These are phyloP conservation scores for Trichoderma gamsii DNA, from an alignment of 495 filamentous ascomycete genomes.

Conservation along the genomic window DNA sequence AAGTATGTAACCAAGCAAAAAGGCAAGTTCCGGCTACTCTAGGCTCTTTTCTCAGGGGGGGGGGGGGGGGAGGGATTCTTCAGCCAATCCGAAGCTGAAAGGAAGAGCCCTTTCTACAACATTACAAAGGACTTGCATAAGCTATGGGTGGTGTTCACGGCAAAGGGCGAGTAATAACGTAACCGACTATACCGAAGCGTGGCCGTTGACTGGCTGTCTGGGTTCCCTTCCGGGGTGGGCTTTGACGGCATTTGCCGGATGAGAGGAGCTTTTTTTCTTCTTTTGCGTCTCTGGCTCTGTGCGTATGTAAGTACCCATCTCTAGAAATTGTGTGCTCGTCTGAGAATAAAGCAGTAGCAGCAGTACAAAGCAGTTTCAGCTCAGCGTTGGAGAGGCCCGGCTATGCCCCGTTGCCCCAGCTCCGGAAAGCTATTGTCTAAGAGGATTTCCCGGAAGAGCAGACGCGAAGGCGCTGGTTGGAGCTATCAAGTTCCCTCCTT, in stretches of 20 bases:
- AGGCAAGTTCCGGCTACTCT: conserved; percentile 5
- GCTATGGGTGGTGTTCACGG: no score
- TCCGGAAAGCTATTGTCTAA: background rate
- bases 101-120: background rate
- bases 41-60: background rate
- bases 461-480: background rate
- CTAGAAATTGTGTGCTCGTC: no score
- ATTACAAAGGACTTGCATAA: background rate
- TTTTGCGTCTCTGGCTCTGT: background rate
- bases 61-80: background rate
- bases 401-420: background rate
- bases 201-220: background rate
- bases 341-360: no score
- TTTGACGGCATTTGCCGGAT: conserved; percentile 7
- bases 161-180: background rate
- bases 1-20: no score
- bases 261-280: conserved; percentile 4
- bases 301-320: no score
- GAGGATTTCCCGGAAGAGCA: conserved; percentile 5
- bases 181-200: conserved; percentile 9
- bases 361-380: no score
- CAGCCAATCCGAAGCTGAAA: background rate
- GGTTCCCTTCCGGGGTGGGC: background rate
- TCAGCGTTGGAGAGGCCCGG: background rate
- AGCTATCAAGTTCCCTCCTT: background rate